Conservation (phyloP, 2,329 filamentous ascomycete genomes). For the Phialophora macrospora region DNA sequence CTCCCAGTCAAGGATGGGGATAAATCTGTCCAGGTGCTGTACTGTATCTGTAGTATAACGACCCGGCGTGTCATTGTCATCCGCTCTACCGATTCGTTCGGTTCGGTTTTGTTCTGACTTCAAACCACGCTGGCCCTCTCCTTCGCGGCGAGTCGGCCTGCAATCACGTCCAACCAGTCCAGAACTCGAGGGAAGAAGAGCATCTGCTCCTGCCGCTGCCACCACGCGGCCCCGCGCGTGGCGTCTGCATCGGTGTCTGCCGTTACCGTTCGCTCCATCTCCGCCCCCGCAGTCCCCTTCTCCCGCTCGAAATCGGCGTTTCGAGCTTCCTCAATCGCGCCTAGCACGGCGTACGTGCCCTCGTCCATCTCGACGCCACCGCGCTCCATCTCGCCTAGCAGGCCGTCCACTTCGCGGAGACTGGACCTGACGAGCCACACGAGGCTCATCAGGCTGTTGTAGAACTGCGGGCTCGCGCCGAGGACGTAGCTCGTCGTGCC, state of each 20-base stretch:
- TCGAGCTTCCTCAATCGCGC: constrained; percentile 29
- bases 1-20: neutral
- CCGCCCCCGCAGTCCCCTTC: neutral
- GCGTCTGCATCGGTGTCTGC: neutral
- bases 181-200: constrained; percentile 32
- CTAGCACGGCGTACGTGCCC: constrained; percentile 41
- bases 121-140: neutral
- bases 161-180: constrained; percentile 30
- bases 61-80: neutral
- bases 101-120: neutral
- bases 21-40: neutral
- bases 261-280: neutral
- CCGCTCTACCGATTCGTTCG: neutral
- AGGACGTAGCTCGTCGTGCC: constrained; percentile 52
- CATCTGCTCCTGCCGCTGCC: constrained; percentile 32
- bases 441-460: constrained; percentile 52
- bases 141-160: constrained; percentile 13
- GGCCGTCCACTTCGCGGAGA: constrained; percentile 46
- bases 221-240: constrained; percentile 28
- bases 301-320: constrained; percentile 19
- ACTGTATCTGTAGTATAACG: neutral
- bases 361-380: constrained; percentile 47
- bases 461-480: constrained; percentile 49
- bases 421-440: constrained; percentile 51
- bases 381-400: constrained; percentile 53